phyloP scores from a whole-genome alignment of 1,139 yeast genomes.

The Meyerozyma sp. region DNA sequence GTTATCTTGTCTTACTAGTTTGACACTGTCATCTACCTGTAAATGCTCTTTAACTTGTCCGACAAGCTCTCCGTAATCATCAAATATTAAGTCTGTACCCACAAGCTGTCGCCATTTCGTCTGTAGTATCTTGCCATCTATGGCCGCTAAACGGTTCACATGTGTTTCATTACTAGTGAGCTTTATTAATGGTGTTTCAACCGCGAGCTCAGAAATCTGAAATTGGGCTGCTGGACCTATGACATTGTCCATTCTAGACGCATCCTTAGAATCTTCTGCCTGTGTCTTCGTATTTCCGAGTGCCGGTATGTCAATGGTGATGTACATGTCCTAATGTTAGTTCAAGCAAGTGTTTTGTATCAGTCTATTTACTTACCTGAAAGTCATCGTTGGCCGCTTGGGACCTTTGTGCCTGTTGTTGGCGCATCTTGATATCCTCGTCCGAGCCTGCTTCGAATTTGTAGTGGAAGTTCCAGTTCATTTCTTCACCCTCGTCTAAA shows the following conservation, averaged over 20 bases:
- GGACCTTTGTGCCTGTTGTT: conserved; percentile 1
- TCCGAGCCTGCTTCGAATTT: conserved; percentile 74
- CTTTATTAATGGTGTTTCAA: conserved; percentile 32
- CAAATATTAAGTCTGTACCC: conserved; percentile 74
- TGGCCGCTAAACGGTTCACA: conserved; percentile 16
- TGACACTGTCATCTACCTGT: conserved; percentile 24
- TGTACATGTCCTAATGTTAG: conserved; percentile 2
- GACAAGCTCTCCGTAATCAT: conserved; percentile 51
- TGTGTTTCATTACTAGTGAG: conserved; percentile 25
- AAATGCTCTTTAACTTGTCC: conserved; percentile 41
- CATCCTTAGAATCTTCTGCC: neutral
- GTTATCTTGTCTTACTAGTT: conserved; percentile 15
- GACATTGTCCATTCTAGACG: conserved; percentile 5
- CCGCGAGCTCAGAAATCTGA: conserved; percentile 34
- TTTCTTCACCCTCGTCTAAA: conserved; percentile 73
- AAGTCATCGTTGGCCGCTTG: conserved; percentile 3
- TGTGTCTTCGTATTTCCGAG: neutral
- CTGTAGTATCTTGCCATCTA: conserved; percentile 51
- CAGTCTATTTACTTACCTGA: conserved; percentile 4
- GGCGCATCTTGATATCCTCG: conserved; percentile 49
- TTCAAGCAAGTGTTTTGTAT: conserved; percentile 1
- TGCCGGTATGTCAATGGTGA: conserved; percentile 2
- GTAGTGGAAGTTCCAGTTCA: conserved; percentile 79
- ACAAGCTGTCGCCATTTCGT: conserved; percentile 76
- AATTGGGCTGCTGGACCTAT: conserved; percentile 39